Conservation (phyloP, 371 early-diverging fungal genomes). For the Rhizomucor pusillus region DNA sequence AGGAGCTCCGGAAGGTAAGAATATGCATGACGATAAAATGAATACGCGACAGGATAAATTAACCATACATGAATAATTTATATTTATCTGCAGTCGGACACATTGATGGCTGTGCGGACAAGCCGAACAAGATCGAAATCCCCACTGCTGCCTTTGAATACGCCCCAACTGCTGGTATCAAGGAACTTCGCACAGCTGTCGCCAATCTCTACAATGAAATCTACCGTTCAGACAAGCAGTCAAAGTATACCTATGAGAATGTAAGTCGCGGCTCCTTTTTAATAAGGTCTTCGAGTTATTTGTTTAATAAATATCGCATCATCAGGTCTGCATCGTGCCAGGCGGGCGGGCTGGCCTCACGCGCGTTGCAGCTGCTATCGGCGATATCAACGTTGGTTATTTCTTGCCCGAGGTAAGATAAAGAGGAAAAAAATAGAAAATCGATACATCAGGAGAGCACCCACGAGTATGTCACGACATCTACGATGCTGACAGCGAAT, state of each 20-base stretch:
- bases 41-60: not conserved
- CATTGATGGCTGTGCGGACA: constrained; percentile 39
- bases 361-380: constrained; percentile 48
- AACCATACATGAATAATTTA: not conserved
- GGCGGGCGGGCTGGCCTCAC: constrained; percentile 56
- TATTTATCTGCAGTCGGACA: constrained; percentile 26
- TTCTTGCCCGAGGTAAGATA: constrained; percentile 51
- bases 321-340: constrained; percentile 47
- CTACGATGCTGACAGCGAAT: not conserved
- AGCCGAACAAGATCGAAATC: constrained; percentile 25
- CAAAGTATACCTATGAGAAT: constrained; percentile 48
- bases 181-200: constrained; percentile 39
- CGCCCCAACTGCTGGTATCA: constrained; percentile 47
- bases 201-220: constrained; percentile 49
- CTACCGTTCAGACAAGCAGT: constrained; percentile 36
- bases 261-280: constrained; percentile 14
- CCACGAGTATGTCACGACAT: too few species aligned
- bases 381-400: constrained; percentile 51
- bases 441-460: too few species aligned
- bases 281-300: too few species aligned
- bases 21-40: not conserved
- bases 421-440: too few species aligned
- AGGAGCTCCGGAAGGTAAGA: constrained; percentile 52
- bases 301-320: not conserved
- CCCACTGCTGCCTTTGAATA: constrained; percentile 27